Percentiles rank a stretch among this genome's conserved stretches.
These are phyloP conservation scores for Claviceps maximensis DNA, from an alignment of 2,329 filamentous ascomycete genomes.

Conservation along the genomic window DNA sequence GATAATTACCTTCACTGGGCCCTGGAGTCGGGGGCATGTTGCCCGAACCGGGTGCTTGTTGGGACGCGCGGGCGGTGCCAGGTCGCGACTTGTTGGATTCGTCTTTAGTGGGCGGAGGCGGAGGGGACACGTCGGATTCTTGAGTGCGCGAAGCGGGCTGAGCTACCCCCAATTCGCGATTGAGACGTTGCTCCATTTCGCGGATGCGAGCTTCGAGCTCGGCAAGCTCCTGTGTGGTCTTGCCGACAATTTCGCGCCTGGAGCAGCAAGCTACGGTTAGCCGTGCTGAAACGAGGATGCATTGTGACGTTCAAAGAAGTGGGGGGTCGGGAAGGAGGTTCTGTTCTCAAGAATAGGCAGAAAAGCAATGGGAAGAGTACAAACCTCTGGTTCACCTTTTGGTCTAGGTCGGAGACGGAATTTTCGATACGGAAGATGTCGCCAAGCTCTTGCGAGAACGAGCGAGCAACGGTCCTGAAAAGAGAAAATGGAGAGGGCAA, in stretches of 20 bases:
- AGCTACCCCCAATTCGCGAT: conserved; percentile 15
- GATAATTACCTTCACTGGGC: conserved; percentile 50
- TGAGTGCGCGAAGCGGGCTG: conserved; percentile 9
- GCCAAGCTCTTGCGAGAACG: conserved; percentile 76
- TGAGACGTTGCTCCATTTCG: conserved; percentile 72
- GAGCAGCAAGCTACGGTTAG: neutral
- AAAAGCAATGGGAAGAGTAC: conserved; percentile 17
- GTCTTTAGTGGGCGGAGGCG: conserved; percentile 11
- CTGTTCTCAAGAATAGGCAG: neutral
- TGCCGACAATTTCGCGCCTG: conserved; percentile 43
- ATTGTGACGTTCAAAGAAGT: conserved; percentile 1
- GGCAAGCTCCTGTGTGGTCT: conserved; percentile 68
- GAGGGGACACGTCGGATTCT: conserved; percentile 6
- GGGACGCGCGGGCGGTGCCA: conserved; percentile 38
- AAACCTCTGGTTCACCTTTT: conserved; percentile 72
- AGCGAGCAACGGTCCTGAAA: conserved; percentile 70
- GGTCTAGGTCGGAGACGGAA: conserved; percentile 58
- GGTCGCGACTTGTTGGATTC: conserved; percentile 36
- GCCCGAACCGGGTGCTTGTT: conserved; percentile 37
- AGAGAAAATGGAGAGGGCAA: neutral
- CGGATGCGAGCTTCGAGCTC: conserved; percentile 71
- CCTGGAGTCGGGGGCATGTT: conserved; percentile 48
- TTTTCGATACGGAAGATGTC: conserved; percentile 82
- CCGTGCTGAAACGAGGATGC: neutral
- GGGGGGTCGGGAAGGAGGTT: neutral